phyloP scores from a whole-genome alignment of 164 flowering plant species.

The Magnolia kwangsiensis region DNA sequence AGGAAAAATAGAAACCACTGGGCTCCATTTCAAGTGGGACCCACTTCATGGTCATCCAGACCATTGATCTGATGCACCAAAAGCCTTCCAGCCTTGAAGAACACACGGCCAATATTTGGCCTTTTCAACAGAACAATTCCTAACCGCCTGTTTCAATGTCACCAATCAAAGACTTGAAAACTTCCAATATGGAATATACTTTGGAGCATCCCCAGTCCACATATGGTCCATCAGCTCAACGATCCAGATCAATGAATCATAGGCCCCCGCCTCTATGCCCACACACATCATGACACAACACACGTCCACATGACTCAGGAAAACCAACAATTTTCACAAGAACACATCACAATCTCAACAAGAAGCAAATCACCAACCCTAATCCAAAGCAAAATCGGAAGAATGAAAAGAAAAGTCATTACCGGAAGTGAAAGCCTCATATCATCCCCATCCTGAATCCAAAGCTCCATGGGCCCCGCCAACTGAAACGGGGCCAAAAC shows the following conservation, averaged over 20 bases:
- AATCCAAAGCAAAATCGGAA: background rate
- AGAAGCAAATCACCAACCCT: background rate
- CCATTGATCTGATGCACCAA: no score
- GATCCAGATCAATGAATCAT: background rate
- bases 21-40: no score
- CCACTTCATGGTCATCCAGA: no score
- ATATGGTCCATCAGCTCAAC: background rate
- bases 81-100: no score
- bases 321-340: background rate
- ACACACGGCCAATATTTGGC: no score
- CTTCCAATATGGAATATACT: no score
- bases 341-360: background rate
- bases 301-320: no score
- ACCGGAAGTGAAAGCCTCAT: constrained; percentile 86
- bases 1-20: no score
- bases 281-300: background rate
- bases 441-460: constrained; percentile 92
- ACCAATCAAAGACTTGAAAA: no score
- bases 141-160: no score
- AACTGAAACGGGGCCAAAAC: constrained; percentile 91
- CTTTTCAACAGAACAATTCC: no score
- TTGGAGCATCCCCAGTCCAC: no score
- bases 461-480: constrained; percentile 95
- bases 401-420: constrained; percentile 18
- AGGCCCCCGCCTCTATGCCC: background rate